Evolutionary conservation across 345 rosid genomes (phyloP).

Genomic region (Populus ilicifolia): DNA sequence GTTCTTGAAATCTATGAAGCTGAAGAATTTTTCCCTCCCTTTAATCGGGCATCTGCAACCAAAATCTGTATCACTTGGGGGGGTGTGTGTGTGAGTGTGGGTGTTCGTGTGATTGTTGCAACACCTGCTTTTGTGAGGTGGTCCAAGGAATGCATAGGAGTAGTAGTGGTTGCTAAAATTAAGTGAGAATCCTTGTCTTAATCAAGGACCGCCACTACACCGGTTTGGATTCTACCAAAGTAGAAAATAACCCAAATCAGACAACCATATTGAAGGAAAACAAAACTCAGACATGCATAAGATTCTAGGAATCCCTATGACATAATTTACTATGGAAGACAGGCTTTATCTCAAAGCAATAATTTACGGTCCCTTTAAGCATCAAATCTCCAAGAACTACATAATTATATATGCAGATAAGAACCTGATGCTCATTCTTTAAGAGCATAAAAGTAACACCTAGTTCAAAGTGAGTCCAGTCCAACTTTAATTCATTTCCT

Average conservation of each 20-base stretch:
- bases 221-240: constrained; percentile 20
- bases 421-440: constrained; percentile 42
- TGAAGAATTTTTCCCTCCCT: not conserved
- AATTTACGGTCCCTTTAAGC: constrained; percentile 42
- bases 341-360: constrained; percentile 30
- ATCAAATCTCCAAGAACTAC: constrained; percentile 28
- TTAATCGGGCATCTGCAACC: not conserved
- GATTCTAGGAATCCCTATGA: constrained; percentile 32
- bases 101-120: not conserved
- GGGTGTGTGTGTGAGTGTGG: not conserved
- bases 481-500: constrained; percentile 12
- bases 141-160: constrained; percentile 21
- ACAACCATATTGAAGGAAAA: no score
- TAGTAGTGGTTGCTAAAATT: constrained; percentile 7
- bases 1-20: constrained; percentile 13
- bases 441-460: constrained; percentile 27
- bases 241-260: not conserved
- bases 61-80: not conserved
- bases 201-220: constrained; percentile 27
- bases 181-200: constrained; percentile 1
- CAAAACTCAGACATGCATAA: constrained; percentile 5
- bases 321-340: constrained; percentile 23
- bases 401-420: constrained; percentile 31
- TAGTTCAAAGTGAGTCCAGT: constrained; percentile 29
- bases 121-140: constrained; percentile 6